A percentile compares a stretch with the other conserved stretches of the same genome.
phyloP scores from a whole-genome alignment of 306 rosid species.

The Benincasa hispida region DNA sequence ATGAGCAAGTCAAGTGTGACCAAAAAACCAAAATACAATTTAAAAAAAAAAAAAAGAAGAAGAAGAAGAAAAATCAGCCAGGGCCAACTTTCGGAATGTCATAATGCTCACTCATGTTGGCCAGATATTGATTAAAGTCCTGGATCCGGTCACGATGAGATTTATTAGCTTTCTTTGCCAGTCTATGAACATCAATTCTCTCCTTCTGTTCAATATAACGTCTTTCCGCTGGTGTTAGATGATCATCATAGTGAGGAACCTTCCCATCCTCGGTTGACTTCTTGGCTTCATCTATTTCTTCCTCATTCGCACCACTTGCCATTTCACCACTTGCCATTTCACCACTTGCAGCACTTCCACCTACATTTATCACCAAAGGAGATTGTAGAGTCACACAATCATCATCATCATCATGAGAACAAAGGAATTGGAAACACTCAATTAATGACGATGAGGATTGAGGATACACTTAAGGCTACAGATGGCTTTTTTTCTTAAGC shows the following conservation, averaged over 20 bases:
- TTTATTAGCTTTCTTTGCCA: conserved; percentile 74
- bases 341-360: conserved; percentile 41
- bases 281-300: conserved; percentile 30
- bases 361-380: conserved; percentile 3
- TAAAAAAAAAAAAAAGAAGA: no score
- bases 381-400: neutral
- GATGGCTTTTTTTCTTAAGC: neutral
- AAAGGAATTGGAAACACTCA: neutral
- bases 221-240: conserved; percentile 81
- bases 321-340: conserved; percentile 30
- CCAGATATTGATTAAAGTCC: conserved; percentile 91
- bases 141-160: conserved; percentile 96
- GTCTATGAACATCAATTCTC: conserved; percentile 56
- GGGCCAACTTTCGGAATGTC: conserved; percentile 98
- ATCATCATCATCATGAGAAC: neutral
- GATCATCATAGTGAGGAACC: conserved; percentile 44
- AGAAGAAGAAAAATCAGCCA: conserved; percentile 25
- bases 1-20: neutral
- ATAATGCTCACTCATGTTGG: conserved; percentile 98
- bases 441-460: neutral
- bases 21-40: neutral
- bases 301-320: conserved; percentile 32
- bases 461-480: neutral
- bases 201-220: conserved; percentile 90
- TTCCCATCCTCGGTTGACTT: conserved; percentile 41